phyloP scores from a whole-genome alignment of 305 asterid genomes.

The Petunia hybrid region DNA sequence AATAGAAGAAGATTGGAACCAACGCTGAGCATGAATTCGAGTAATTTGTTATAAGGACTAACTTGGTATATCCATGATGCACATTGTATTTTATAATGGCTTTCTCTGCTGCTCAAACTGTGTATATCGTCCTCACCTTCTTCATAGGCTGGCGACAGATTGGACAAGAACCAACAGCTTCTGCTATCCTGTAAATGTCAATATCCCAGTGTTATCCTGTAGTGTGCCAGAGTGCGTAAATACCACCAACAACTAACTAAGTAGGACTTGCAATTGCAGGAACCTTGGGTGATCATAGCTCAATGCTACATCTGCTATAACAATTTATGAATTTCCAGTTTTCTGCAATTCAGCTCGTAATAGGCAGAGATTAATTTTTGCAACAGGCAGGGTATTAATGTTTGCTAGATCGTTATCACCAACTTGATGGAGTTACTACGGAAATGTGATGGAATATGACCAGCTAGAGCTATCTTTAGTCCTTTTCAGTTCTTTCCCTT shows the following conservation, averaged over 20 bases:
- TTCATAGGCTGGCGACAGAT: constrained; percentile 74
- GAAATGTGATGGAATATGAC: neutral
- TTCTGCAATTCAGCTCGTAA: neutral
- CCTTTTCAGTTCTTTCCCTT: too few relatives aligned
- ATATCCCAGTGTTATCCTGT: constrained; percentile 8
- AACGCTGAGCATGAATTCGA: neutral
- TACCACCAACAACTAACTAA: neutral
- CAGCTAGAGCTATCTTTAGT: too few relatives aligned
- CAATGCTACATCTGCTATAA: neutral
- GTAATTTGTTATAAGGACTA: neutral
- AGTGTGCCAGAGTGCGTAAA: neutral
- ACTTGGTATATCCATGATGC: neutral
- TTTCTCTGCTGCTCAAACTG: constrained; percentile 59
- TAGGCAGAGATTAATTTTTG: too few relatives aligned
- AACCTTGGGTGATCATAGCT: constrained; percentile 1
- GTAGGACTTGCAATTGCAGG: neutral
- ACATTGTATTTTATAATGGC: constrained; percentile 1
- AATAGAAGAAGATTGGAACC: neutral
- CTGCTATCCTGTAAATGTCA: constrained; percentile 63
- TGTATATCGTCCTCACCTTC: constrained; percentile 76
- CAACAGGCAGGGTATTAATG: neutral
- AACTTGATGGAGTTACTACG: constrained; percentile 3
- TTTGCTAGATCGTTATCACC: neutral
- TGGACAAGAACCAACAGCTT: constrained; percentile 75
- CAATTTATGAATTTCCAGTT: neutral